A percentile compares a stretch with the other conserved stretches of the same genome.
Conservation (phyloP, 768 basidiomycete species). For the Lactifluus piperatus region DNA sequence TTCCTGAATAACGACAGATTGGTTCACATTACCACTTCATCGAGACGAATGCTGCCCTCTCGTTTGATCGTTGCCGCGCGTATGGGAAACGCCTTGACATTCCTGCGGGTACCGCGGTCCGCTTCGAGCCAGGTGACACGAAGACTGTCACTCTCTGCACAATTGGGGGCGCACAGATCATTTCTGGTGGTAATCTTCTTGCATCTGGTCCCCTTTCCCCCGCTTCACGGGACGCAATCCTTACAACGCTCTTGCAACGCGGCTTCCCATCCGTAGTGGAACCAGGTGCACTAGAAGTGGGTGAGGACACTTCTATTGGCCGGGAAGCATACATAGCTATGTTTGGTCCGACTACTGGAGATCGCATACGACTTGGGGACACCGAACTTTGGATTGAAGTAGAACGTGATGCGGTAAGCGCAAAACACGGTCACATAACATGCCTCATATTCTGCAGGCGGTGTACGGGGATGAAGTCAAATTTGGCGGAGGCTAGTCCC, state of each 20-base stretch:
- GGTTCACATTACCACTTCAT: conserved; percentile 94
- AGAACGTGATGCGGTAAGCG: conserved; percentile 65
- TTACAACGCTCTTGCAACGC: conserved; percentile 40
- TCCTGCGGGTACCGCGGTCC: conserved; percentile 87
- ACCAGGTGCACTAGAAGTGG: conserved; percentile 47
- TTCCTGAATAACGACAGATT: conserved; percentile 38
- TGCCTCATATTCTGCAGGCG: conserved; percentile 38
- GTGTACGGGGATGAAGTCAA: conserved; percentile 95
- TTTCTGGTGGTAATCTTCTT: conserved; percentile 77
- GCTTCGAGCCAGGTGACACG: conserved; percentile 89
- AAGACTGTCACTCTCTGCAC: conserved; percentile 78
- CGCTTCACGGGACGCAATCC: conserved; percentile 37
- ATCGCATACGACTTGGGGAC: conserved; percentile 83
- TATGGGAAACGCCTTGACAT: conserved; percentile 89
- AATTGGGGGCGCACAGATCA: conserved; percentile 61
- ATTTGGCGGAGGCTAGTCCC: conserved; percentile 77
- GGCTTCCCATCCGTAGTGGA: conserved; percentile 69
- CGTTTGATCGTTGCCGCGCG: conserved; percentile 74
- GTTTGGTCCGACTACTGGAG: conserved; percentile 93
- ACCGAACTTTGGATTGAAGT: conserved; percentile 88
- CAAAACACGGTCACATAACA: neutral
- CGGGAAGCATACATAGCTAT: conserved; percentile 80
- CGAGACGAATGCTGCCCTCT: conserved; percentile 74
- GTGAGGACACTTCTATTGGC: conserved; percentile 45
- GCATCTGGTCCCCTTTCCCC: conserved; percentile 46